phyloP scores from a whole-genome alignment of 2,329 filamentous ascomycete species.

The Cladosporium sp. region DNA sequence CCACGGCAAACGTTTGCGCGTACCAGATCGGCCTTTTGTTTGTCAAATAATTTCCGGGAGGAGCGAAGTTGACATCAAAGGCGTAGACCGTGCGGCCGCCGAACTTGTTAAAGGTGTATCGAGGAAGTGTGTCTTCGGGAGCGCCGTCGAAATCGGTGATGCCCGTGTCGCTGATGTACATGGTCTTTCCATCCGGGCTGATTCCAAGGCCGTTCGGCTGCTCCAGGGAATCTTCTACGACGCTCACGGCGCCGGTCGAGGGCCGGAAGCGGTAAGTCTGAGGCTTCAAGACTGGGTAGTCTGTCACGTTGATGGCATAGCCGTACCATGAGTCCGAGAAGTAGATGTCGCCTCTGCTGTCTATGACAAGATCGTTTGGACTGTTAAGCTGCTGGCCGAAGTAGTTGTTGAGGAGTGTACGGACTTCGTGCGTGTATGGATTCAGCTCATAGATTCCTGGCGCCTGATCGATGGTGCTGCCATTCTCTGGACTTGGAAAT shows the following conservation, averaged over 20 bases:
- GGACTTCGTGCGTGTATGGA: slow-evolving; percentile 36
- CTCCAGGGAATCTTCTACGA: slow-evolving; percentile 37
- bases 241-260: slow-evolving; percentile 33
- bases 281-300: slow-evolving; percentile 13
- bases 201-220: slow-evolving; percentile 43
- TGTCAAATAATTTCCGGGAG: slow-evolving; percentile 15
- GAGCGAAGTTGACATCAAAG: slow-evolving; percentile 16
- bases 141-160: slow-evolving; percentile 6
- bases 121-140: slow-evolving; percentile 7
- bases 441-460: slow-evolving; percentile 39
- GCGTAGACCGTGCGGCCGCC: slow-evolving; percentile 16
- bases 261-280: slow-evolving; percentile 39
- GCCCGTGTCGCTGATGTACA: slow-evolving; percentile 42
- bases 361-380: slow-evolving; percentile 39
- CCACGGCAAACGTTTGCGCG: slow-evolving; percentile 15
- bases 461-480: slow-evolving; percentile 25
- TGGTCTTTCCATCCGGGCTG: slow-evolving; percentile 35
- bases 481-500: slow-evolving; percentile 22
- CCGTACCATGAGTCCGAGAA: slow-evolving; percentile 40
- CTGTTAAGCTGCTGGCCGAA: slow-evolving; percentile 41
- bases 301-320: slow-evolving; percentile 17
- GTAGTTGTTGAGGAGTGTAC: slow-evolving; percentile 41
- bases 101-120: slow-evolving; percentile 13
- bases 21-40: slow-evolving; percentile 18
- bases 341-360: slow-evolving; percentile 42